phyloP scores from a whole-genome alignment of 257 asterid genomes.

The Solanum okadae region DNA sequence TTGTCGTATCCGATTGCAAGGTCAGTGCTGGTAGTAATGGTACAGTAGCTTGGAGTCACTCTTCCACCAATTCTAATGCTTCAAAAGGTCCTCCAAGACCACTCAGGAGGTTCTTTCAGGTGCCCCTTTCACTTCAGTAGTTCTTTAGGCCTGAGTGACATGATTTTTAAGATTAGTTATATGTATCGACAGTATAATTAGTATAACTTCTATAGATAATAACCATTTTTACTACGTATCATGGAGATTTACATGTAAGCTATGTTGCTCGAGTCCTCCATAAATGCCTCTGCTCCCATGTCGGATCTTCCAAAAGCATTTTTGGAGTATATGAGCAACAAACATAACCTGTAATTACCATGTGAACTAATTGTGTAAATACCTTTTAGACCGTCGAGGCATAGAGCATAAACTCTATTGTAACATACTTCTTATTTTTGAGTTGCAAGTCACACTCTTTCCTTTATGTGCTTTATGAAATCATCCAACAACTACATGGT shows the following conservation, averaged over 20 bases:
- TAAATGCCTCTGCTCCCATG: neutral
- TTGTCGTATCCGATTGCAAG: slow-evolving; percentile 62
- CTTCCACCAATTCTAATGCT: slow-evolving; percentile 43
- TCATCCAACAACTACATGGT: neutral
- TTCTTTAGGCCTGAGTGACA: neutral
- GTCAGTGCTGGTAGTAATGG: slow-evolving; percentile 88
- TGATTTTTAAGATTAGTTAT: neutral
- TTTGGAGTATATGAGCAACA: neutral
- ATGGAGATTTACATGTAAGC: neutral
- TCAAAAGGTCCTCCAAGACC: slow-evolving; percentile 86
- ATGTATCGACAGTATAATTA: neutral
- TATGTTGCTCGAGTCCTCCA: neutral
- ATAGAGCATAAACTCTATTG: neutral
- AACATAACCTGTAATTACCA: neutral
- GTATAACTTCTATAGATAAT: neutral
- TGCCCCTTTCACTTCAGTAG: neutral
- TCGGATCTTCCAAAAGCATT: neutral
- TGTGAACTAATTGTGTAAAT: neutral
- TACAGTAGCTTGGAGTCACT: slow-evolving; percentile 69
- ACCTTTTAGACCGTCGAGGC: neutral
- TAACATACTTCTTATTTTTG: neutral
- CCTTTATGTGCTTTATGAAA: neutral
- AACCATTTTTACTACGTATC: neutral
- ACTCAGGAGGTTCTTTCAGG: slow-evolving; percentile 87
- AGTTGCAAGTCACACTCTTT: neutral